A percentile compares a stretch with the other conserved stretches of the same genome.
Evolutionary conservation across 768 basidiomycete species (phyloP).

Genomic region (Pisolithus microcarpus): DNA sequence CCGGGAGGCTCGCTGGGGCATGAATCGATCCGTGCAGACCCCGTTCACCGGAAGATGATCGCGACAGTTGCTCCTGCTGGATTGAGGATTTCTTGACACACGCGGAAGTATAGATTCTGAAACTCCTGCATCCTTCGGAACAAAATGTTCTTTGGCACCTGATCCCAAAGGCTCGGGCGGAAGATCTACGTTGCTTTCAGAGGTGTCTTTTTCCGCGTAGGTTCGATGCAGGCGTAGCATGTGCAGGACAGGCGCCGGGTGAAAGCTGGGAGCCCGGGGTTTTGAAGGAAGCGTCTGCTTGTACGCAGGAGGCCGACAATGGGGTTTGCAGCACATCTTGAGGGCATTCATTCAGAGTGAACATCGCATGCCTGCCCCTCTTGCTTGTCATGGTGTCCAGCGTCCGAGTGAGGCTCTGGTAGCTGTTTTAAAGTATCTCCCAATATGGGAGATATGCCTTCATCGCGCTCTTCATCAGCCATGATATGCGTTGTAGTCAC

Average conservation of each 20-base stretch:
- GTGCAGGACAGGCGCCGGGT: slow-evolving; percentile 16
- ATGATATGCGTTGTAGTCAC: slow-evolving; percentile 38
- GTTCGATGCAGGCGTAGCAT: neutral
- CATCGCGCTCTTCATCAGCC: slow-evolving; percentile 23
- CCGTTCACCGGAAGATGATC: slow-evolving; percentile 21
- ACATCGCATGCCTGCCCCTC: slow-evolving; percentile 16
- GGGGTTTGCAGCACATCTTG: slow-evolving; percentile 5
- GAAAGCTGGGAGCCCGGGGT: slow-evolving; percentile 4
- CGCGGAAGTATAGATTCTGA: slow-evolving; percentile 23
- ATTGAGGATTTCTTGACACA: slow-evolving; percentile 10
- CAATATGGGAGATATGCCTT: slow-evolving; percentile 61
- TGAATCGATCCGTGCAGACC: slow-evolving; percentile 51
- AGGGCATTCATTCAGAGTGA: slow-evolving; percentile 2
- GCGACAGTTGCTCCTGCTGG: slow-evolving; percentile 12
- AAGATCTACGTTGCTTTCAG: slow-evolving; percentile 9
- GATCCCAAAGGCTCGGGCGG: slow-evolving; percentile 7
- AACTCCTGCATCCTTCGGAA: slow-evolving; percentile 16
- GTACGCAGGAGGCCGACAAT: slow-evolving; percentile 6
- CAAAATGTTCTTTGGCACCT: slow-evolving; percentile 9
- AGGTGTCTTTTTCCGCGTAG: slow-evolving; percentile 5
- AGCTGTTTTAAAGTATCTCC: slow-evolving; percentile 56
- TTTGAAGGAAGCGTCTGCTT: neutral
- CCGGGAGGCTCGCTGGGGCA: slow-evolving; percentile 38
- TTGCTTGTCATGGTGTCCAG: slow-evolving; percentile 12
- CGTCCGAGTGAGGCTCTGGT: slow-evolving; percentile 38